phyloP scores from a whole-genome alignment of 1,139 yeast genomes.

The Kurtzmaniella quercitrusa region DNA sequence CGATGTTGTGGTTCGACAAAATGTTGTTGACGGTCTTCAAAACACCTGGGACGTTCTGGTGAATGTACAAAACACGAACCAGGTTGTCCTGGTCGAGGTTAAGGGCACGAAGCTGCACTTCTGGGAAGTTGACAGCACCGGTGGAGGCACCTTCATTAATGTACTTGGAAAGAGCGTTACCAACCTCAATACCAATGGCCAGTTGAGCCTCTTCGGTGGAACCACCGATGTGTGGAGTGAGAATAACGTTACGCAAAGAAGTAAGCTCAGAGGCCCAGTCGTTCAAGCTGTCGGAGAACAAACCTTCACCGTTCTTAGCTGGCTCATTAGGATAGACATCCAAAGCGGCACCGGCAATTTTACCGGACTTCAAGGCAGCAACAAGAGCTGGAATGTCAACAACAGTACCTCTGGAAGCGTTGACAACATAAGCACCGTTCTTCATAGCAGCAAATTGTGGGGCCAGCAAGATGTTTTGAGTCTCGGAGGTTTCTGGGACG shows the following conservation, averaged over 20 bases:
- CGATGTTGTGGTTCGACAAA: slow-evolving; percentile 91
- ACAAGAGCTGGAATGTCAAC: slow-evolving; percentile 93
- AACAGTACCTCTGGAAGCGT: slow-evolving; percentile 97
- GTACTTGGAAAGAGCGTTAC: slow-evolving; percentile 78
- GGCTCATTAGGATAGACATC: slow-evolving; percentile 98
- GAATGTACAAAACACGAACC: slow-evolving; percentile 93
- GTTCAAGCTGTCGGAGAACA: slow-evolving; percentile 71
- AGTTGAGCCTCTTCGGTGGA: slow-evolving; percentile 99
- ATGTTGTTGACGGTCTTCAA: slow-evolving; percentile 95
- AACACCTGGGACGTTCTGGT: slow-evolving; percentile 98
- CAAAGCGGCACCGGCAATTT: slow-evolving; percentile 95
- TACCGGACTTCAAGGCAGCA: slow-evolving; percentile 87
- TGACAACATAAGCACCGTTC: slow-evolving; percentile 89
- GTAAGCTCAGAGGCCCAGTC: slow-evolving; percentile 81
- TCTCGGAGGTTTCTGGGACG: slow-evolving; percentile 93
- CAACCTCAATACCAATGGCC: slow-evolving; percentile 96
- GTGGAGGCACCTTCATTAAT: slow-evolving; percentile 95
- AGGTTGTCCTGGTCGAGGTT: slow-evolving; percentile 83
- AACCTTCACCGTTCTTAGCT: slow-evolving; percentile 87
- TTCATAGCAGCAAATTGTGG: slow-evolving; percentile 96
- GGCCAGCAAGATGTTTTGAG: slow-evolving; percentile 82
- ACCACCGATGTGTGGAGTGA: slow-evolving; percentile 98
- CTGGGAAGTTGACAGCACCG: slow-evolving; percentile 99
- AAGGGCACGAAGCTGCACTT: slow-evolving; percentile 85
- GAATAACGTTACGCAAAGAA: slow-evolving; percentile 79